Evolutionary conservation across 306 rosid genomes (phyloP).

Genomic region (Lithocarpus polystachyus): DNA sequence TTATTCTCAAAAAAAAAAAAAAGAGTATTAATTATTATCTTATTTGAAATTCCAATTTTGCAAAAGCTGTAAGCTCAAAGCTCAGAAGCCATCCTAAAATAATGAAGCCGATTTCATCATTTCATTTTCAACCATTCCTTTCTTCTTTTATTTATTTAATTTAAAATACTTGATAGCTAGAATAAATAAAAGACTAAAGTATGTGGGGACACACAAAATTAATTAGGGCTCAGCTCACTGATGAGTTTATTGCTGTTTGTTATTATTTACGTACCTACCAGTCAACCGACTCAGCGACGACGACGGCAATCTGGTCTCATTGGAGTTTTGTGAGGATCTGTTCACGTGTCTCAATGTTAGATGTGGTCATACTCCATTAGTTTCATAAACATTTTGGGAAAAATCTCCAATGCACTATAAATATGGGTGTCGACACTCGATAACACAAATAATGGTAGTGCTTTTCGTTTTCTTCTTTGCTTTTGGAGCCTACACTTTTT

Average conservation of each 20-base stretch:
- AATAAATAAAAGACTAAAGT: neutral
- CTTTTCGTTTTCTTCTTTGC: too few relatives aligned
- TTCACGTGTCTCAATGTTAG: neutral
- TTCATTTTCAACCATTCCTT: neutral
- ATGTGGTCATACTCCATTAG: too few relatives aligned
- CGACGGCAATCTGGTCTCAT: neutral
- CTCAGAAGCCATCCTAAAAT: neutral
- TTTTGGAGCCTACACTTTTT: too few relatives aligned
- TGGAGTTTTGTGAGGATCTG: neutral
- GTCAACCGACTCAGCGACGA: neutral
- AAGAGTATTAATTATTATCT: too few relatives aligned
- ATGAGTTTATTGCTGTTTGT: neutral
- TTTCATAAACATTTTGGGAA: too few relatives aligned
- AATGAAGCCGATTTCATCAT: neutral
- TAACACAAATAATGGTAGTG: too few relatives aligned
- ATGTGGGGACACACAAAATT: neutral
- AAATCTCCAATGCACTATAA: too few relatives aligned
- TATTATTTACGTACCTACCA: neutral
- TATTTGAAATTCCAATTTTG: too few relatives aligned
- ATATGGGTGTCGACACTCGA: too few relatives aligned
- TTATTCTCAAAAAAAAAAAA: too few relatives aligned
- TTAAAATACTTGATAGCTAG: neutral
- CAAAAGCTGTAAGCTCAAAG: neutral
- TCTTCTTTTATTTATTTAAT: neutral
- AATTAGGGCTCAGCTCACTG: too few relatives aligned